Evolutionary conservation across 1,284 basidiomycete genomes (phyloP).

Genomic region (Irpex sp.): DNA sequence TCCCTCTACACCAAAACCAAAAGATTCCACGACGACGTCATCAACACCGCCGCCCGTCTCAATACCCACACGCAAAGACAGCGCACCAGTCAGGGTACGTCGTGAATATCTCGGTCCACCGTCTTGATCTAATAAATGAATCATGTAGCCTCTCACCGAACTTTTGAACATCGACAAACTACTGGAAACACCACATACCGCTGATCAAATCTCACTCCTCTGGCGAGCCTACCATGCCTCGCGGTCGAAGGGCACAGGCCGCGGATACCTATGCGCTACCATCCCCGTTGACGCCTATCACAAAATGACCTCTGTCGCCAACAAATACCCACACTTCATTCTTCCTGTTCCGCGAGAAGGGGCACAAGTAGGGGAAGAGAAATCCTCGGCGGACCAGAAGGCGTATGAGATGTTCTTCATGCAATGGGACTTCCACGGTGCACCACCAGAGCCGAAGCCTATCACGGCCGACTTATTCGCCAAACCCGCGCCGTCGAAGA

Average conservation of each 20-base stretch:
- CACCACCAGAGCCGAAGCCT: constrained; percentile 47
- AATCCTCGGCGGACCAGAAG: constrained; percentile 27
- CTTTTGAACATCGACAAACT: constrained; percentile 79
- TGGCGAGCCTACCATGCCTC: constrained; percentile 91
- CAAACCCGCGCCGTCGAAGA: constrained; percentile 30
- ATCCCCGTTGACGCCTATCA: constrained; percentile 73
- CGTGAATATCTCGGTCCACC: constrained; percentile 1
- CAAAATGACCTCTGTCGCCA: constrained; percentile 61
- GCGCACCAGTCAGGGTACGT: constrained; percentile 65
- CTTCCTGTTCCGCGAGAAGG: constrained; percentile 66
- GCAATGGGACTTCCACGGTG: constrained; percentile 79
- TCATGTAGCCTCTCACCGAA: constrained; percentile 66
- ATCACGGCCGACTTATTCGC: constrained; percentile 32
- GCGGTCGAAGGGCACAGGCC: constrained; percentile 70
- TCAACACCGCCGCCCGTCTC: constrained; percentile 8
- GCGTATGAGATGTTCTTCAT: constrained; percentile 87
- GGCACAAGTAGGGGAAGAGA: constrained; percentile 23
- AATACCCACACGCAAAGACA: constrained; percentile 48
- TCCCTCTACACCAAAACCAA: constrained; percentile 5
- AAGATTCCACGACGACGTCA: background rate
- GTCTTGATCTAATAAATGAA: constrained; percentile 1
- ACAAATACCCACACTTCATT: constrained; percentile 73
- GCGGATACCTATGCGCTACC: constrained; percentile 79
- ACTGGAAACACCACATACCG: constrained; percentile 64
- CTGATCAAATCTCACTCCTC: constrained; percentile 70